phyloP scores from a whole-genome alignment of 768 basidiomycete species.

The Tulasnella sp. region DNA sequence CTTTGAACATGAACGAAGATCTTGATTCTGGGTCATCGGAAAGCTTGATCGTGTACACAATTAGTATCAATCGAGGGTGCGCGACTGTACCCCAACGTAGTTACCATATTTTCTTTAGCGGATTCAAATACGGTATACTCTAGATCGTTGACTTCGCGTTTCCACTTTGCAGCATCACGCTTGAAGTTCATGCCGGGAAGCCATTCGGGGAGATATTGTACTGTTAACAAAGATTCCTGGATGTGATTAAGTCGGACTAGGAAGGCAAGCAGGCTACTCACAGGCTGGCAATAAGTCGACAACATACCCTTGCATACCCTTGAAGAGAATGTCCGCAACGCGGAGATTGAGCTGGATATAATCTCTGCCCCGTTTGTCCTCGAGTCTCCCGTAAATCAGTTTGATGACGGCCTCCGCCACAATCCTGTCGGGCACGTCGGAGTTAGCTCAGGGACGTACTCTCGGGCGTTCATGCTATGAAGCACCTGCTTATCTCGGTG shows the following conservation, averaged over 20 bases:
- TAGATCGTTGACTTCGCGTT: background rate
- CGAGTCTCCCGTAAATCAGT: background rate
- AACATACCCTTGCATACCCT: background rate
- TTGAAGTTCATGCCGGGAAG: conserved; percentile 9
- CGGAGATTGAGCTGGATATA: background rate
- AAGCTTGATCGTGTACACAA: background rate
- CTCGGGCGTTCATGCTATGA: background rate
- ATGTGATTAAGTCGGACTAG: background rate
- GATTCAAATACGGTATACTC: background rate
- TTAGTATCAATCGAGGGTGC: background rate
- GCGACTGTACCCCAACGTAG: background rate
- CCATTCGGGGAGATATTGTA: conserved; percentile 5
- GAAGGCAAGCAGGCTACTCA: background rate
- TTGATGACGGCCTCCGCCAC: background rate
- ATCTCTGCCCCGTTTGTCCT: background rate
- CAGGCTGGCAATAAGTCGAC: background rate
- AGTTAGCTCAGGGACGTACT: background rate
- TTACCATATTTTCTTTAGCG: background rate
- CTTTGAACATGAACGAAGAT: background rate
- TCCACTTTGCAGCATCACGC: background rate
- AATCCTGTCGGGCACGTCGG: background rate
- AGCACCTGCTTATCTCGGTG: background rate
- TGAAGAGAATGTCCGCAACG: no score
- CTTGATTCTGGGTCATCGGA: background rate
- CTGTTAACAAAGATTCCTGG: background rate